These are phyloP conservation scores for Alternaria triticimaculans DNA, from an alignment of 2,329 filamentous ascomycete species.

Conservation along the genomic window DNA sequence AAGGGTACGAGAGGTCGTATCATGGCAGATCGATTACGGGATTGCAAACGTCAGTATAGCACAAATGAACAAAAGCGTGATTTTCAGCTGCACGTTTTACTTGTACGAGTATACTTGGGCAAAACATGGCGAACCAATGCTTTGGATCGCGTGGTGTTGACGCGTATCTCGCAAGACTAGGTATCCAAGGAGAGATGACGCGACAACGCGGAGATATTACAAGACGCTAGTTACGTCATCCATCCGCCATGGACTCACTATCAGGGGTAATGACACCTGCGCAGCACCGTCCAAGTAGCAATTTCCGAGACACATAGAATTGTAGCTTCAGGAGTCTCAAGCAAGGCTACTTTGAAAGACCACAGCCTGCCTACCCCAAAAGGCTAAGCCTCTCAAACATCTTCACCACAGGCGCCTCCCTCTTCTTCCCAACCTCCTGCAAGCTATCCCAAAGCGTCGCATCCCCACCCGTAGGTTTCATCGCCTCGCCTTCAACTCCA, in stretches of 20 bases:
- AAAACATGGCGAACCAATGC: background rate
- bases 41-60: background rate
- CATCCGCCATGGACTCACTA: background rate
- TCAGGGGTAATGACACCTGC: background rate
- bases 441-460: slow-evolving; percentile 56
- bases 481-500: slow-evolving; percentile 26
- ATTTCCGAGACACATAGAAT: background rate
- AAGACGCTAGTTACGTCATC: background rate
- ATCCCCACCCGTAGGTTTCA: slow-evolving; percentile 51
- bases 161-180: background rate
- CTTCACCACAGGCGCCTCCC: slow-evolving; percentile 61
- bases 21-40: background rate
- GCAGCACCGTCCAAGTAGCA: background rate
- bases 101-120: background rate
- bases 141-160: background rate
- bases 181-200: background rate
- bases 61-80: background rate
- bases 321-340: background rate
- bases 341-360: too few species aligned
- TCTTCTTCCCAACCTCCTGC: slow-evolving; percentile 47
- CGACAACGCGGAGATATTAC: too few species aligned
- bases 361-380: slow-evolving; percentile 20
- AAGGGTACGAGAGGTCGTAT: background rate
- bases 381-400: slow-evolving; percentile 54
- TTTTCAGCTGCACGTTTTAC: background rate